Evolutionary conservation across 2,329 filamentous ascomycete species (phyloP).

Genomic region (Hirsutella thompsonii): DNA sequence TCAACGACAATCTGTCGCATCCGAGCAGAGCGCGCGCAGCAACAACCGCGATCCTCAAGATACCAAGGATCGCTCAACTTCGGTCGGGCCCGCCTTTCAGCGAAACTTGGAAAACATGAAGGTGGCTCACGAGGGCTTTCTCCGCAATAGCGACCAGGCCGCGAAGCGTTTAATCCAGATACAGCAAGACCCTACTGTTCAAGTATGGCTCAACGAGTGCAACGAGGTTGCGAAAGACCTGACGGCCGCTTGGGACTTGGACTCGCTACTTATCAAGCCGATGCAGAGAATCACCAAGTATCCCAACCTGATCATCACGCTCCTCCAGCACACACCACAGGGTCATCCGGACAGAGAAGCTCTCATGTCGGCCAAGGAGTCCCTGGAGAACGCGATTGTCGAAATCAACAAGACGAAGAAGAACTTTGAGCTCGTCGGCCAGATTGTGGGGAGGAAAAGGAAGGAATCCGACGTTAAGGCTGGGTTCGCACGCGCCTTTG

Average conservation of each 20-base stretch:
- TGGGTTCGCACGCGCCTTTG: constrained; percentile 81
- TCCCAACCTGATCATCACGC: constrained; percentile 67
- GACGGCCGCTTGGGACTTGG: constrained; percentile 86
- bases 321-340: constrained; percentile 65
- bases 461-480: constrained; percentile 80
- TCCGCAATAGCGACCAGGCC: constrained; percentile 50
- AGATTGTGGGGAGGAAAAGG: constrained; percentile 73
- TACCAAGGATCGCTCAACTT: constrained; percentile 36
- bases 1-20: constrained; percentile 25
- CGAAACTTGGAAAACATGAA: constrained; percentile 49
- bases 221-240: constrained; percentile 85
- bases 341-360: constrained; percentile 72
- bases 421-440: constrained; percentile 81
- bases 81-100: constrained; percentile 40
- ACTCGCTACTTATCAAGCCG: constrained; percentile 93
- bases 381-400: constrained; percentile 54
- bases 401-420: constrained; percentile 95
- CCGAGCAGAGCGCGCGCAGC: constrained; percentile 25
- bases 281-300: constrained; percentile 93
- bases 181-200: constrained; percentile 49
- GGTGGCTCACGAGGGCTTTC: constrained; percentile 44
- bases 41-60: constrained; percentile 33
- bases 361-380: constrained; percentile 40
- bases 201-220: constrained; percentile 87
- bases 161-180: constrained; percentile 49